Evolutionary conservation across 1,139 yeast genomes (phyloP).

Genomic region (Dujonia santamariae): DNA sequence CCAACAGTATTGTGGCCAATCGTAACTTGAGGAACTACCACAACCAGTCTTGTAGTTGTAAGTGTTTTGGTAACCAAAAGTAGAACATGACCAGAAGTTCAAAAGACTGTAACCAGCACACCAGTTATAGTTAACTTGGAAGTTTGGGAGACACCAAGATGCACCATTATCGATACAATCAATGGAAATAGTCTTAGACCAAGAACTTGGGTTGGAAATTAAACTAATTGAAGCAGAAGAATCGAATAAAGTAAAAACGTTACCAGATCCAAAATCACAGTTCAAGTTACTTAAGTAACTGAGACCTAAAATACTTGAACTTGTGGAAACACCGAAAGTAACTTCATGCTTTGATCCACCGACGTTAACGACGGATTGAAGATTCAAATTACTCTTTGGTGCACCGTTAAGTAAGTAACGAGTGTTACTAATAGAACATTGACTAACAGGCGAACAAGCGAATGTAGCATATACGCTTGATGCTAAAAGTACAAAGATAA

Average conservation of each 20-base stretch:
- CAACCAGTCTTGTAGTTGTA: slow-evolving; percentile 4
- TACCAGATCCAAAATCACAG: slow-evolving; percentile 2
- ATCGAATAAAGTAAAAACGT: background rate
- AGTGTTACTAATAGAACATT: no score
- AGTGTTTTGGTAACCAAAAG: slow-evolving; percentile 3
- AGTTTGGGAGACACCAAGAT: slow-evolving; percentile 5
- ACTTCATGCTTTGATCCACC: slow-evolving; percentile 3
- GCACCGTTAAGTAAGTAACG: background rate
- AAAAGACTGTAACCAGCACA: slow-evolving; percentile 3
- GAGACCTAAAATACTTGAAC: background rate
- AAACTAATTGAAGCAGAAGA: background rate
- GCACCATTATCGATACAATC: slow-evolving; percentile 5
- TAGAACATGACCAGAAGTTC: background rate
- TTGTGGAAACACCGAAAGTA: slow-evolving; percentile 1
- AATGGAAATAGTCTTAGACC: background rate
- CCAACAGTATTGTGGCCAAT: slow-evolving; percentile 8
- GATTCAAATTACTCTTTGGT: slow-evolving; percentile 2
- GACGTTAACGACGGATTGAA: slow-evolving; percentile 1
- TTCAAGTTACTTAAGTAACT: background rate
- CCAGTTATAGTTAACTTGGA: slow-evolving; percentile 4
- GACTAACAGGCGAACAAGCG: no score
- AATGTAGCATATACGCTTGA: no score
- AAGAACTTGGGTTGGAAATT: slow-evolving; percentile 2
- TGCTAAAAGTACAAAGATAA: no score
- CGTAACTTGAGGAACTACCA: slow-evolving; percentile 2